Evolutionary conservation across 2,329 filamentous ascomycete species (phyloP).

Genomic region (Colletotrichum abscissum): DNA sequence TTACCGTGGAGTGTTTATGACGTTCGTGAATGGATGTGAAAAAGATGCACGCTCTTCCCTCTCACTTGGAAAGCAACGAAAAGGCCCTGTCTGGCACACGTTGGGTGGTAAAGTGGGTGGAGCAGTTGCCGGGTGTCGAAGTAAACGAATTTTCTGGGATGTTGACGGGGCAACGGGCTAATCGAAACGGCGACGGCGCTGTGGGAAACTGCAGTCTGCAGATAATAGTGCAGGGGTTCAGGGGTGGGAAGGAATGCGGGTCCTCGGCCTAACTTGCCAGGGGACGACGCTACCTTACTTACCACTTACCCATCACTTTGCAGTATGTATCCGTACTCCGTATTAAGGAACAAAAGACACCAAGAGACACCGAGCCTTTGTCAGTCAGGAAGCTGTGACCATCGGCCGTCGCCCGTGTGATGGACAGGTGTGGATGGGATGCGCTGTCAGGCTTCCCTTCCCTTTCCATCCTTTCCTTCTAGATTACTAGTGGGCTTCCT

Average conservation of each 20-base stretch:
- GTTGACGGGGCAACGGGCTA: conserved; percentile 35
- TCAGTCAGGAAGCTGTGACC: not conserved
- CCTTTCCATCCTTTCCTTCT: not conserved
- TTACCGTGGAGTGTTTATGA: conserved; percentile 33
- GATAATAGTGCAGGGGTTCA: conserved; percentile 26
- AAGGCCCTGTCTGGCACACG: not conserved
- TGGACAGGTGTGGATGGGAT: not conserved
- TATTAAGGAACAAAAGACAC: too few relatives aligned
- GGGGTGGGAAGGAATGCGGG: conserved; percentile 26
- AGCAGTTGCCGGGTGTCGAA: conserved; percentile 34
- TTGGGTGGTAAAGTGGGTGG: conserved; percentile 16
- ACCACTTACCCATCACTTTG: too few relatives aligned
- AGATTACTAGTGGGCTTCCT: conserved; percentile 18
- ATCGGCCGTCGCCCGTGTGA: conserved; percentile 22
- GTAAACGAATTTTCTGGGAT: conserved; percentile 35
- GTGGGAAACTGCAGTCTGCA: not conserved
- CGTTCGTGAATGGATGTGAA: conserved; percentile 35
- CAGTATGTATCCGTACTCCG: too few relatives aligned
- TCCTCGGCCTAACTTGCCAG: not conserved
- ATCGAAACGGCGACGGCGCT: conserved; percentile 24
- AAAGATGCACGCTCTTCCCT: conserved; percentile 26
- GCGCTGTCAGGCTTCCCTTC: conserved; percentile 23
- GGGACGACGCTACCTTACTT: not conserved
- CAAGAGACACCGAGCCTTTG: conserved; percentile 13
- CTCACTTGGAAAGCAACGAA: not conserved